Conservation (phyloP, 148 eudicot genomes). For the Pouteria glomerata region DNA sequence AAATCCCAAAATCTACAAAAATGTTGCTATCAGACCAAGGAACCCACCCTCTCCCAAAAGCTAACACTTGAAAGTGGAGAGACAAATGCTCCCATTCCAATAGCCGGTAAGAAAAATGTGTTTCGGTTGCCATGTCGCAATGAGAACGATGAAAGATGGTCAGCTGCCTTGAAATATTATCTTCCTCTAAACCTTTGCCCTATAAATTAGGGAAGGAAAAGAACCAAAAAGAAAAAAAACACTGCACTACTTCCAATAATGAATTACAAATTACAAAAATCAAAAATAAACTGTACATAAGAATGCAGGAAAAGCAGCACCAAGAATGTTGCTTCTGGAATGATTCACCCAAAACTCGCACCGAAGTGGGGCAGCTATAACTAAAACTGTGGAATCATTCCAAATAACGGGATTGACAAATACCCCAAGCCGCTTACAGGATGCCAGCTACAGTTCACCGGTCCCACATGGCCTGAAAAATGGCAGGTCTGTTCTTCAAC, state of each 20-base stretch:
- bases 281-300: slow-evolving; percentile 59
- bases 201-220: slow-evolving; percentile 4
- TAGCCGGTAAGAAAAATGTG: neutral
- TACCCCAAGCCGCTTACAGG: slow-evolving; percentile 8
- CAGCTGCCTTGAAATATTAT: neutral
- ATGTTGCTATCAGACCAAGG: too few relatives aligned
- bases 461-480: slow-evolving; percentile 81
- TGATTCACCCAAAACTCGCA: neutral
- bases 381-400: slow-evolving; percentile 16
- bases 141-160: neutral
- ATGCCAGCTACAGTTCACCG: slow-evolving; percentile 35
- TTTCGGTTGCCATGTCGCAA: neutral
- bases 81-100: neutral
- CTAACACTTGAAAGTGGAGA: neutral
- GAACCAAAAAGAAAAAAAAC: slow-evolving; percentile 6
- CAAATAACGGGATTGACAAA: slow-evolving; percentile 19
- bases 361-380: slow-evolving; percentile 6
- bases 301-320: slow-evolving; percentile 49
- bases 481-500: slow-evolving; percentile 84
- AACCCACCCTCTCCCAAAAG: neutral
- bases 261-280: slow-evolving; percentile 46
- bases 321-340: slow-evolving; percentile 11
- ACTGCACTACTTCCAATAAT: slow-evolving; percentile 27
- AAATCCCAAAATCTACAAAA: neutral
- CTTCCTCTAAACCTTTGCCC: slow-evolving; percentile 11